Evolutionary conservation across 257 asterid species (phyloP), one percentile per base, ranked within the genome.

Genomic region (Jacaranda copaia): DNA sequence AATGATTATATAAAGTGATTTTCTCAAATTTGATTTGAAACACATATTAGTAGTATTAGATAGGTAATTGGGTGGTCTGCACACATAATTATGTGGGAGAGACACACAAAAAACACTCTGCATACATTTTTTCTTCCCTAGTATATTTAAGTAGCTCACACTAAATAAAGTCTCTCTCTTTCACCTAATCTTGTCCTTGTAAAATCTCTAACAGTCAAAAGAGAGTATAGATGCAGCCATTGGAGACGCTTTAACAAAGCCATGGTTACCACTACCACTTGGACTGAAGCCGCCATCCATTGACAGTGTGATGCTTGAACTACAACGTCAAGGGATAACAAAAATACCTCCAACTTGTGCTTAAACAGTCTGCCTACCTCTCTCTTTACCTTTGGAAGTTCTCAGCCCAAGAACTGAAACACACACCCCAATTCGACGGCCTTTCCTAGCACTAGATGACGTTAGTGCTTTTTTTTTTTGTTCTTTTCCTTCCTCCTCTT

Each of bases 181-280:
- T 40, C 65, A 19, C 36, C 48, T 38, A 7, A 43, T 66, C 68
- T 35, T 42, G 6, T 3, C 59, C 14, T 51, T 12, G 56, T 52
- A 55, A 15, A 60, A 52, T 65, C 60, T n/a, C 40, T 64, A 48
- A 76, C 84, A 93, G 98, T 86, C 97, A 1, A 89, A 88, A 80
- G 98, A 93, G 87, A 93, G 92, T 73, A 77, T 93, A 75, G 97
- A 93, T 82, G 93, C 97, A 63, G 96, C 93, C 6, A 88, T 91
- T 4, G 97, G 93, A 84, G 98, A 93, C 74, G 98, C 82, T 60
- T 42, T 93, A 82, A 75, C 88, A 43, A 91, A 91, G 84, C 98
- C 97, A 72, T 91, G 97, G 98, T 86, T 85, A 79, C 96, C 98
- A 19, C 86, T 93, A 79, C 98, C 97, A 1, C 90, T 93, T 3